These are phyloP conservation scores for Gaeumannomyces sp. DNA, from an alignment of 2,329 filamentous ascomycete genomes.

Conservation along the genomic window DNA sequence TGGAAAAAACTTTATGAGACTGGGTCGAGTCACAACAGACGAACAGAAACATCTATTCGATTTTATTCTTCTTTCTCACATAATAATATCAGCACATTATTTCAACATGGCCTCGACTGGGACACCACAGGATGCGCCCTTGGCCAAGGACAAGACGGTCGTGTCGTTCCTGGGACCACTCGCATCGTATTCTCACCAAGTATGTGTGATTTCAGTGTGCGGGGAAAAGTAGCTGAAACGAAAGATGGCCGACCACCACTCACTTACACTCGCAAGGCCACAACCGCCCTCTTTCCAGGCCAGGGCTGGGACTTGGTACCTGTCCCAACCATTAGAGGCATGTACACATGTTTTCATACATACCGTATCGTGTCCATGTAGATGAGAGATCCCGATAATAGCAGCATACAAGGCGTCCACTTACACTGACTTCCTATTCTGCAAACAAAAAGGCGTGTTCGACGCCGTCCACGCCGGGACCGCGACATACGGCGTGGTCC, in stretches of 20 bases:
- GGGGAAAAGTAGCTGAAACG: background rate
- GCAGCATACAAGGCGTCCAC: background rate
- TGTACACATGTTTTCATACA: background rate
- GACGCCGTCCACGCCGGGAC: constrained; percentile 62
- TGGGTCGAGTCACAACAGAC: background rate
- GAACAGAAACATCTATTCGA: too few species aligned
- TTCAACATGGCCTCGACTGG: background rate
- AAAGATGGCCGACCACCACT: background rate
- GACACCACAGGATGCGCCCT: background rate
- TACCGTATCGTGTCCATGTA: background rate
- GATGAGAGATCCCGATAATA: background rate
- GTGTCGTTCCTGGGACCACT: constrained; percentile 23
- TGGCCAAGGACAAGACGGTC: background rate
- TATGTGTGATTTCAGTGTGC: constrained; percentile 9
- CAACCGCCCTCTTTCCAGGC: constrained; percentile 37
- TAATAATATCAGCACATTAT: background rate
- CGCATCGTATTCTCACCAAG: constrained; percentile 24
- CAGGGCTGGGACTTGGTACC: constrained; percentile 42
- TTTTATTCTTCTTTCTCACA: background rate
- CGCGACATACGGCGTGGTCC: constrained; percentile 72
- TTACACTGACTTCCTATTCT: background rate
- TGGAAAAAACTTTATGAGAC: background rate
- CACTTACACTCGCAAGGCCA: constrained; percentile 20
- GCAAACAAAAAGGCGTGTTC: constrained; percentile 60
- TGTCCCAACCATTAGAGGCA: constrained; percentile 44